A percentile compares a stretch with the other conserved stretches of the same genome.
Conservation (phyloP, 805 yeast species). For the Phaffomyces thermotolerans region DNA sequence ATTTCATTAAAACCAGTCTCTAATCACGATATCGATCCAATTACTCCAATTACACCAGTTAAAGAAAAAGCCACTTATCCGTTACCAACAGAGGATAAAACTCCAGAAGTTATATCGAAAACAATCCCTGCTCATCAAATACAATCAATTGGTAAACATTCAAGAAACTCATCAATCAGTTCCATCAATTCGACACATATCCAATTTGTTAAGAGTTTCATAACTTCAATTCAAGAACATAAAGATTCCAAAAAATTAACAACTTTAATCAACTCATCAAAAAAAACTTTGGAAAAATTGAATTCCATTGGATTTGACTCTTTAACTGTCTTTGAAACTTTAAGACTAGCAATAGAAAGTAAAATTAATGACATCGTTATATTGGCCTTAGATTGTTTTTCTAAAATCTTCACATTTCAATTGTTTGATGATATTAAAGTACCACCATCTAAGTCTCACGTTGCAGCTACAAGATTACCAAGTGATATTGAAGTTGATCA, state of each 20-base stretch:
- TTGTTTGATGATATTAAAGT: slow-evolving; percentile 56
- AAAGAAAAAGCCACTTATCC: not conserved
- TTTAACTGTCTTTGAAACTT: slow-evolving; percentile 63
- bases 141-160: slow-evolving; percentile 12
- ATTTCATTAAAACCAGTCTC: not conserved
- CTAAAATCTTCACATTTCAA: slow-evolving; percentile 83
- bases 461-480: slow-evolving; percentile 13
- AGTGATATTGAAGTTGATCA: slow-evolving; percentile 12
- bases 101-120: slow-evolving; percentile 1
- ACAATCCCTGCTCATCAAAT: slow-evolving; percentile 1
- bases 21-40: not conserved
- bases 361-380: slow-evolving; percentile 58
- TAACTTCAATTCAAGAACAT: slow-evolving; percentile 47
- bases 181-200: slow-evolving; percentile 27
- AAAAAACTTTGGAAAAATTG: slow-evolving; percentile 25
- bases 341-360: slow-evolving; percentile 68
- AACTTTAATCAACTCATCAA: slow-evolving; percentile 26
- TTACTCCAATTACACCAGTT: not conserved
- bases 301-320: slow-evolving; percentile 34
- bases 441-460: slow-evolving; percentile 33
- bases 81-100: slow-evolving; percentile 2
- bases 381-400: slow-evolving; percentile 74
- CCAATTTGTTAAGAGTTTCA: slow-evolving; percentile 46
- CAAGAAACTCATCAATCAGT: slow-evolving; percentile 14
- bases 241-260: slow-evolving; percentile 53